Percentiles rank a stretch among this genome's conserved stretches.
Evolutionary conservation across 768 basidiomycete genomes (phyloP).

Genomic region (Termitomyces sp.): DNA sequence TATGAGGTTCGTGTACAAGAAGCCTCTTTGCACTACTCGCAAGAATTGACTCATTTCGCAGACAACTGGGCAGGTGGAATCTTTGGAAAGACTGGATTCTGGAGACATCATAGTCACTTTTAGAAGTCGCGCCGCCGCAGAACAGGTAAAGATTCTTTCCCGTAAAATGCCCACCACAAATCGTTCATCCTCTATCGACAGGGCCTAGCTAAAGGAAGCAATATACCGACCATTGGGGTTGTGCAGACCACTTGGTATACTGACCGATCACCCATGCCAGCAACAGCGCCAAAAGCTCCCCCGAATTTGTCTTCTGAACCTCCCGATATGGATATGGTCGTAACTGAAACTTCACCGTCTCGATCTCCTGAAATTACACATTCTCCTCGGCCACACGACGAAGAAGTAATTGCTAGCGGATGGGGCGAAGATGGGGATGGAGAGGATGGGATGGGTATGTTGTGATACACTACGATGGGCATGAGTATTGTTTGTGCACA

Average conservation of each 20-base stretch:
- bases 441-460: constrained; percentile 74
- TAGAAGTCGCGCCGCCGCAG: constrained; percentile 66
- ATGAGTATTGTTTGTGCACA: neutral
- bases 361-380: constrained; percentile 20
- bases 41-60: constrained; percentile 20
- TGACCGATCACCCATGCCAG: constrained; percentile 20
- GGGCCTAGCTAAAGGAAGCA: constrained; percentile 69
- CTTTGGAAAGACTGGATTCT: constrained; percentile 46
- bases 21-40: neutral
- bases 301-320: constrained; percentile 11
- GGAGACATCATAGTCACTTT: constrained; percentile 66
- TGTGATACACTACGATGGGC: constrained; percentile 20
- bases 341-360: constrained; percentile 12
- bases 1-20: constrained; percentile 65
- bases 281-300: constrained; percentile 15
- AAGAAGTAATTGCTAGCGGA: constrained; percentile 59
- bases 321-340: constrained; percentile 5
- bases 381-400: constrained; percentile 41
- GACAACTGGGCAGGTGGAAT: constrained; percentile 70
- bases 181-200: constrained; percentile 22
- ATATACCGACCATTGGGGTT: constrained; percentile 59
- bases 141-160: constrained; percentile 46
- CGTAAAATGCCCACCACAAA: neutral
- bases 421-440: constrained; percentile 71
- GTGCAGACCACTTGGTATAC: constrained; percentile 68